Evolutionary conservation across 2,329 filamentous ascomycete species (phyloP), one percentile per base, ranked within the genome.

Genomic region (Colletotrichum godetiae): DNA sequence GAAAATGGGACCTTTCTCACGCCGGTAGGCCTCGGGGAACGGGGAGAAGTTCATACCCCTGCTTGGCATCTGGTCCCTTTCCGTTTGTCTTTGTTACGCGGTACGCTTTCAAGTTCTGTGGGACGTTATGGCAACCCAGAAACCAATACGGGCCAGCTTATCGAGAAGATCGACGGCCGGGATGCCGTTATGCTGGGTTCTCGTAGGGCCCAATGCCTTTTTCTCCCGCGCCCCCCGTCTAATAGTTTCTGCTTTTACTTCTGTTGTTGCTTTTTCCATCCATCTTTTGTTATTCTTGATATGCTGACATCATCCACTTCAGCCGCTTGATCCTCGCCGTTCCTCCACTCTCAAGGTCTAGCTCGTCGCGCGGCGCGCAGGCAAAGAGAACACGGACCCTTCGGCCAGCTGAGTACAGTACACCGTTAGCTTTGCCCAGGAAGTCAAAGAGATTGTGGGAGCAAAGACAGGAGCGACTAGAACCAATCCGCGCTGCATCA

Each of bases 301-400:
- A 29, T 73, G 71, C 71, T 73, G 71, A 73, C 71, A 73, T 73
- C 70, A 73, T 61, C 59, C 55, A 71, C 49, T 61, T 61, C 60
- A 66, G 67, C 67, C n/a, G 60, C 35, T 60, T 46, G 67, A 73
- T 66, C 60, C 67, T 66, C 55, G 37, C 56, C 58, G 24, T 61
- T 42, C 42, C 52, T 33, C 37, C 65, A 57, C 58, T 57, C 35
- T 49, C 42, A 22, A 53, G 62, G 33, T 33, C 42, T 62, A 61
- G 65, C 65, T 68, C 31, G 57, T 61, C 29, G 56, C 71, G 56
- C 61, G 49, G 24, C 59, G 65, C 58, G 53, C 66, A 58, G 27
- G 29, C 37, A 37, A 49, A 42, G 69, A 65, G 24, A 33, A 27
- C 71, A 73, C 61, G 56, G 67, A 52, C 71, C 67, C 60, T 22